Evolutionary conservation across 441 rosid species (phyloP).

Genomic region (Populus hybrid): DNA sequence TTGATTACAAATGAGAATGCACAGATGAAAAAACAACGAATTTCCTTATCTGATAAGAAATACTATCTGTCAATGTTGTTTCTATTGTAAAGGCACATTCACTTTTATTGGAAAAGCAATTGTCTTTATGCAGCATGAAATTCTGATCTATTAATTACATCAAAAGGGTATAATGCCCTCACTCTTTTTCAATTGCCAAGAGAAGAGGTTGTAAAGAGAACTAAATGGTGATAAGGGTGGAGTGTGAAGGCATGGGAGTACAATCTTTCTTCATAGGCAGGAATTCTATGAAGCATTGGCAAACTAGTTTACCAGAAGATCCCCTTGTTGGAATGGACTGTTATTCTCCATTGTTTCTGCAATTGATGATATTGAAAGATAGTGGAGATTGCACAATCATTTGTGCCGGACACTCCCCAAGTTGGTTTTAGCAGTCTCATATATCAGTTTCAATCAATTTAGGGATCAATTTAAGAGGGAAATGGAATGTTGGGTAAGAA

Average conservation of each 20-base stretch:
- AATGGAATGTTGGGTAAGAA: neutral
- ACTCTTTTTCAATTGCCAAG: neutral
- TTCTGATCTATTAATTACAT: neutral
- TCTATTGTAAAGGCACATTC: neutral
- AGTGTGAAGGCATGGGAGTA: neutral
- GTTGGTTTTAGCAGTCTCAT: neutral
- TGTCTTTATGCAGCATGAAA: neutral
- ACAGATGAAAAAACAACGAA: neutral
- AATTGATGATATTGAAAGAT: neutral
- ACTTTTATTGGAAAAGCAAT: neutral
- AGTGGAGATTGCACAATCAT: neutral
- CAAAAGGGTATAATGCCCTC: neutral
- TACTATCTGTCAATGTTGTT: neutral
- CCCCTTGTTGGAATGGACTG: neutral
- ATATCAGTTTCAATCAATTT: neutral
- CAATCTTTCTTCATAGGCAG: neutral
- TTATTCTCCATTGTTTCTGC: neutral
- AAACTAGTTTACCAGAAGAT: neutral
- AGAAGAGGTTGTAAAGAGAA: neutral
- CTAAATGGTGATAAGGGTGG: neutral
- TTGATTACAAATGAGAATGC: neutral
- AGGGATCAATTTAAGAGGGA: neutral
- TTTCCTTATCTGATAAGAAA: neutral
- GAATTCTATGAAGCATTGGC: neutral
- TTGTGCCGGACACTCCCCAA: neutral